A percentile compares a stretch with the other conserved stretches of the same genome.
Conservation (phyloP, 78 protist genomes). For the Guillardia theta region DNA sequence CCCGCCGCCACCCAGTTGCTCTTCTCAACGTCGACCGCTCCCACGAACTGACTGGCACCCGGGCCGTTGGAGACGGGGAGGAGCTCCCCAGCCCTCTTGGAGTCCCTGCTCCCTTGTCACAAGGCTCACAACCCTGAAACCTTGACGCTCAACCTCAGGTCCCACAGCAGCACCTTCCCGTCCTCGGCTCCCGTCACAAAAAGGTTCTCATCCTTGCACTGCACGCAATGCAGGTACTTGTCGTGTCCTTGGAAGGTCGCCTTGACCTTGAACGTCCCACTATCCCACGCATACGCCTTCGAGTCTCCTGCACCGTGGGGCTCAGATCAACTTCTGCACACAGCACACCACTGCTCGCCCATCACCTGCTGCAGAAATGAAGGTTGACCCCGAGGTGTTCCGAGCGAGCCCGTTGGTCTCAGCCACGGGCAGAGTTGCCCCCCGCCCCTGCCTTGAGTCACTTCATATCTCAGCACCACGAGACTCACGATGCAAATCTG, state of each 20-base stretch:
- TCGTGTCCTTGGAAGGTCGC: background rate
- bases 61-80: no score
- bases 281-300: background rate
- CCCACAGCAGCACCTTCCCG: no score
- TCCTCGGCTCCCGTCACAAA: no score
- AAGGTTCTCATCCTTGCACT: no score
- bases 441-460: background rate
- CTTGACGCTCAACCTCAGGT: no score
- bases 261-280: background rate
- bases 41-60: no score
- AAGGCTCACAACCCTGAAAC: no score
- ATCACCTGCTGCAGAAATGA: background rate
- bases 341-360: no score
- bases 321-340: no score
- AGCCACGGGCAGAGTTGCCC: background rate
- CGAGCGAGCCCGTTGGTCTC: background rate
- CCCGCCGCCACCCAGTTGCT: background rate
- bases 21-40: background rate
- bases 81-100: no score
- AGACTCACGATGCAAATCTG: background rate
- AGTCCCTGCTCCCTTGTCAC: no score
- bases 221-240: background rate
- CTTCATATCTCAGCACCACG: background rate
- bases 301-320: no score
- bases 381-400: background rate